Conservation (phyloP, 2,329 filamentous ascomycete genomes). For the Stachybotrys echinatus region DNA sequence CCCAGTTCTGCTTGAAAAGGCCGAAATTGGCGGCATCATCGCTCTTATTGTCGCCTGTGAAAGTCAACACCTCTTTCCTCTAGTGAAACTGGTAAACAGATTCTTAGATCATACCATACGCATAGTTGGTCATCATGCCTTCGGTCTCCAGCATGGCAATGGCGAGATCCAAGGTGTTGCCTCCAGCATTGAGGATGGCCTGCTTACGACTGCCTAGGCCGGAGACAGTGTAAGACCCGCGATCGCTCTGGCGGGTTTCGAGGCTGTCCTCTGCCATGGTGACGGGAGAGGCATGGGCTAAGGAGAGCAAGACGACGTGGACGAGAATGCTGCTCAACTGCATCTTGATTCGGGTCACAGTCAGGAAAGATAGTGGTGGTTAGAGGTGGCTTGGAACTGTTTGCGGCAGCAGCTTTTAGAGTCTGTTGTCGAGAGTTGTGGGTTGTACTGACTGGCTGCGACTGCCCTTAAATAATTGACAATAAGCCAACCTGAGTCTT, state of each 20-base stretch:
- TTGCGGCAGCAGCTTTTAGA: too few species aligned
- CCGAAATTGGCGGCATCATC: conserved; percentile 23
- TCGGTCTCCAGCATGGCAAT: conserved; percentile 25
- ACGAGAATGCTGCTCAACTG: too few species aligned
- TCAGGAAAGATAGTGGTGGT: too few species aligned
- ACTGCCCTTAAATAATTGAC: too few species aligned
- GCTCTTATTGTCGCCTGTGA: conserved; percentile 19
- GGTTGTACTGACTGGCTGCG: too few species aligned
- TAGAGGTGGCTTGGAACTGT: too few species aligned
- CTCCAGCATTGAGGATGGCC: conserved; percentile 16
- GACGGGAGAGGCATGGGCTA: background rate
- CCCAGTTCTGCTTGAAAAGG: conserved; percentile 25
- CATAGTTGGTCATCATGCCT: conserved; percentile 17
- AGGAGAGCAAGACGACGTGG: too few species aligned
- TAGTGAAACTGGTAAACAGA: too few species aligned
- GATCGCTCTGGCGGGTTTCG: background rate
- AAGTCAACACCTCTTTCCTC: too few species aligned
- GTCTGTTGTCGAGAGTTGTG: too few species aligned
- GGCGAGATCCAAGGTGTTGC: conserved; percentile 21
- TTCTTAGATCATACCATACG: conserved; percentile 6
- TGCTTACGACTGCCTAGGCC: conserved; percentile 17
- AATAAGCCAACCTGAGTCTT: too few species aligned
- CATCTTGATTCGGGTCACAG: too few species aligned
- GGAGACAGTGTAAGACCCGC: conserved; percentile 13
- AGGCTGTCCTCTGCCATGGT: background rate